Base-by-base conservation (phyloP, 306 rosid genomes). In the Begonia masoniana region DNA sequence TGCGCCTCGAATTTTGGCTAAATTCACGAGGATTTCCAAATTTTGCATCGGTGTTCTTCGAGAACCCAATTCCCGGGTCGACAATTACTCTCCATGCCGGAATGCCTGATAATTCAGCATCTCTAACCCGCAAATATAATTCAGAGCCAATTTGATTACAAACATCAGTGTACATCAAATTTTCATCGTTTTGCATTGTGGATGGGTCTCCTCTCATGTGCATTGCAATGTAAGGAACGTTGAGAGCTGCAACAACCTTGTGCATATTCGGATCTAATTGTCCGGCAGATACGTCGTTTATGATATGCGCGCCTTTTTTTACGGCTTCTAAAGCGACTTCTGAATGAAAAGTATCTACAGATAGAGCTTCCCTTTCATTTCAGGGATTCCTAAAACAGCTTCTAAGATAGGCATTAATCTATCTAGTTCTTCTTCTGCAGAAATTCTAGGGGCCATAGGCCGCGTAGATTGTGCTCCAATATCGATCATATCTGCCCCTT, bases 191-290 rank as follows among this genome's bases (percentile, higher is more conserved):
- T 70, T 83, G 84, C 99, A 91, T 91, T 4, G 86, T 75, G 43
- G 75, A 75, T 6, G 92, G 99, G 39, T 83, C 92, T 26, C 99
- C 96, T 62, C 94, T 83, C 96, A 83, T 83, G 69, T 86, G 99
- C 94, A 86, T 91, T 56, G 92, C 99, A 73, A 75, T 71, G 61
- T 79, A 83, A 57, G 96, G 99, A 63, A 83, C 94, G 62, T 67
- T 68, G 47, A 91, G 99, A 49, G 69, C 86, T 55, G 99, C 84
- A 56, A 91, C 77, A 45, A 81, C 88, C 63, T 65, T 75, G 46
- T 75, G 70, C 99, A 86, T 83, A 50, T 75, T 67, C 13, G 82
- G 48, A 61, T 86, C 99, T 62, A 85, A 65, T 56, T 71, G 41
- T 53, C 96, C 99, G 0, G 84, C 79, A 47, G 96, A 83, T 47